Conservation (phyloP, 2,329 filamentous ascomycete species). For the Trichoderma atrobrunneum region DNA sequence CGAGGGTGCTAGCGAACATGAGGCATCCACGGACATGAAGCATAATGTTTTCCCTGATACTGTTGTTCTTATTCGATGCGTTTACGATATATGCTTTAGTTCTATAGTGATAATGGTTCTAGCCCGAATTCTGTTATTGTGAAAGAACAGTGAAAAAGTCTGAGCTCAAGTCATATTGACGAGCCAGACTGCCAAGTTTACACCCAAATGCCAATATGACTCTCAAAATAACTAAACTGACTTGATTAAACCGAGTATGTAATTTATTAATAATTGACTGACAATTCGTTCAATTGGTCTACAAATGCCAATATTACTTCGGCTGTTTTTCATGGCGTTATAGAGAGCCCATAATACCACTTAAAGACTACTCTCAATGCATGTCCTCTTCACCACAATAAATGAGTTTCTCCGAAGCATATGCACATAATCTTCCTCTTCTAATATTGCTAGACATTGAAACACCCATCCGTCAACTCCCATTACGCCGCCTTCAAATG, state of each 20-base stretch:
- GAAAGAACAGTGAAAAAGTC: no score
- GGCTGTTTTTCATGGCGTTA: background rate
- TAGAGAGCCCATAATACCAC: background rate
- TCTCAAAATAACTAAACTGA: background rate
- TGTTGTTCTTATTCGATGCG: background rate
- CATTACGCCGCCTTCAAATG: conserved; percentile 1
- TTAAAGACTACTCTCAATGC: no score
- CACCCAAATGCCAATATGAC: no score
- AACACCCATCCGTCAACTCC: background rate
- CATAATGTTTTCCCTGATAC: background rate
- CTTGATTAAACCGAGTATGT: background rate
- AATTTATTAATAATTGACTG: background rate
- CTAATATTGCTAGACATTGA: background rate
- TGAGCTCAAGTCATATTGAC: no score
- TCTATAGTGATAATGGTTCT: no score
- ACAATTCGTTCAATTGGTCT: background rate
- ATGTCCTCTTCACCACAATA: background rate
- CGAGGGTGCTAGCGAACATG: conserved; percentile 47
- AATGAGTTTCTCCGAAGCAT: background rate
- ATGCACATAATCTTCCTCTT: background rate
- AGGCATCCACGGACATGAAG: conserved; percentile 36
- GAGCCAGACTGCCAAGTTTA: no score
- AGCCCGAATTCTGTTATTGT: no score
- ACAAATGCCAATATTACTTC: background rate
- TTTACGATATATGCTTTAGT: background rate